Evolutionary conservation across 192 early-diverging fungal genomes (phyloP), one percentile per base, ranked within the genome.

Genomic region (Powellomyces hirtus): DNA sequence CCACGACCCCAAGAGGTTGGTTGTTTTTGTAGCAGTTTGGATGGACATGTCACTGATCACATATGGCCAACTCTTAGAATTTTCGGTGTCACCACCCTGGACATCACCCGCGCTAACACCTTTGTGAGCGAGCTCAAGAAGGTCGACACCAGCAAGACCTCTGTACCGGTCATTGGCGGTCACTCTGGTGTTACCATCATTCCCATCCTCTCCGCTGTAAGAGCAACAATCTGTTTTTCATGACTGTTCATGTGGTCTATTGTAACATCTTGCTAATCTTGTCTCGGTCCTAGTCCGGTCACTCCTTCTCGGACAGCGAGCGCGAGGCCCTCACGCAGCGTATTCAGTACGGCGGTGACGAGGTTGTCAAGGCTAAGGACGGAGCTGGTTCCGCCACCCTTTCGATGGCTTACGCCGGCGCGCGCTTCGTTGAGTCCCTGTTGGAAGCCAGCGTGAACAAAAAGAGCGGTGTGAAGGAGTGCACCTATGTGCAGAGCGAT

Each of bases 161-260:
- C 71, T 31, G 77, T 88, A 6, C 53, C 74, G 20, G 86, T 88
- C 33, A 80, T 88, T 70, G 86, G 86, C 56, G 86, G 86, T n/a
- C 86, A 88, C 82, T 88, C 86, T 75, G 86, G 86, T 33, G 79
- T 77, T 34, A 88, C 86, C 70, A 88, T 88, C 62, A 71, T 88
- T 50, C 86, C 86, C 62, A 65, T 88, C 56, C 77, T 88, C 37
- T 85, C 84, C 38, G 64, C 49, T 6, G 78, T 86, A 68, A 61
- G 82, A 74, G 27, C 38, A 8, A 20, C 26, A 37, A 20, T 27
- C 62, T 26, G 11, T 0, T 66, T 20, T 34, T 56, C 40, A 18
- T 42, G 40, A 42, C 10, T 18, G 18, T 42, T 42, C 40, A n/a
- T n/a, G n/a, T n/a, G n/a, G n/a, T n/a, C n/a, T n/a, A n/a, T n/a